Base-by-base conservation (phyloP, 106 monocot species). In the Apostasia ramifera region DNA sequence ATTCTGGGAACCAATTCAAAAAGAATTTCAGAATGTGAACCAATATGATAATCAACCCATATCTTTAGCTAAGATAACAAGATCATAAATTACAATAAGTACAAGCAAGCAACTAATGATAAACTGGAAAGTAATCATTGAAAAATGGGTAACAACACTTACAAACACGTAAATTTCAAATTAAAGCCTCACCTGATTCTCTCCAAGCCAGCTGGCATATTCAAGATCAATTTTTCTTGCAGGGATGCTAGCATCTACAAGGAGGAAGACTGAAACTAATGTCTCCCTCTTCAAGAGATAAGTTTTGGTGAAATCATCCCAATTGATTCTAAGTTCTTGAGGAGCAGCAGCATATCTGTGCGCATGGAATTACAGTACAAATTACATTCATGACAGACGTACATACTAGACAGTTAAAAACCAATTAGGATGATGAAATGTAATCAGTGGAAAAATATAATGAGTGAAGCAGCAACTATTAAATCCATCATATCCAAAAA, bases 301-400 rank as follows among this genome's bases (percentile, higher is more conserved):
- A 57, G 85, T 77, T 80, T 85, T 97, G 41, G 97, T 97, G 79
- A 97, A 97, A 15, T 85, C 74, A 73, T 71, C 69, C 92, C 97
- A 97, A 68, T 87, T 80, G 1, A 53, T 63, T 15, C 97, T 70
- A 41, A 84, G 70, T 63, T 97, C 86, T 42, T 89, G 78, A 1
- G 92, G 97, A n/a, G 97, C 92, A 49, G 89, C 41, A 44, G 97
- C 97, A 85, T 97, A 97, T 53, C 97, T 97, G 80, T 72, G 59
- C 47, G 26, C 47, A 7, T 48, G 48, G 48, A 65, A 26, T 47
- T 65, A 37, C 65, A 65, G n/a, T 50, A 50, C 8, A 50, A 8
- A 50, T 5, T 26, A 26, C 26, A 26, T 26, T 26, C 26, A 26
- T 26, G 26, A 26, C 26, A 26, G 26, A 26, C 26, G 26, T 26